A percentile compares a stretch with the other conserved stretches of the same genome.
Evolutionary conservation across 176 grass and related monocot genomes (phyloP).

Genomic region (Dactylis glomerata): DNA sequence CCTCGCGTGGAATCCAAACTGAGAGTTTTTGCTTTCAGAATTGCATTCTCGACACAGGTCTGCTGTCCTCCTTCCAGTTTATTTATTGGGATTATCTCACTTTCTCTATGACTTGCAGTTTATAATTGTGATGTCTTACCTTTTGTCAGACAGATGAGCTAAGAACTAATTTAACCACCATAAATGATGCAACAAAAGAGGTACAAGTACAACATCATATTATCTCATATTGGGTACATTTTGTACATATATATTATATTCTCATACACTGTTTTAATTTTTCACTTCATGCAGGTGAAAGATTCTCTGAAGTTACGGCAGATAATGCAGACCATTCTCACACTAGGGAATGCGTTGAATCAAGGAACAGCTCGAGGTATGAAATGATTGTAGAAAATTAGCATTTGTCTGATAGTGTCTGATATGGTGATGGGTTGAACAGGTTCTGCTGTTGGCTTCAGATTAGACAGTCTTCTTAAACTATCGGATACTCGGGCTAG

Average conservation of each 20-base stretch:
- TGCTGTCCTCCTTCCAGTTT: not conserved
- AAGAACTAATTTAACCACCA: constrained; percentile 70
- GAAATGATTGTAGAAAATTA: constrained; percentile 21
- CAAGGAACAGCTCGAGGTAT: constrained; percentile 81
- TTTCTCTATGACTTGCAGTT: constrained; percentile 17
- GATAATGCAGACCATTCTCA: constrained; percentile 98
- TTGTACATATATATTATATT: not conserved
- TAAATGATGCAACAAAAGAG: constrained; percentile 90
- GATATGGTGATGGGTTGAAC: constrained; percentile 25
- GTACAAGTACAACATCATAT: constrained; percentile 41
- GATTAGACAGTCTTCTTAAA: constrained; percentile 96
- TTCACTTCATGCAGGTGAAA: constrained; percentile 52
- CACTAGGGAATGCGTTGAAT: constrained; percentile 93
- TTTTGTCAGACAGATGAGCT: constrained; percentile 73
- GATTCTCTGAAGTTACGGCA: constrained; percentile 76
- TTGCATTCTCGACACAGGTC: constrained; percentile 89
- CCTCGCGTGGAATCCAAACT: constrained; percentile 96
- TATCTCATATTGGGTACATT: not conserved
- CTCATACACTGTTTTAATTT: constrained; percentile 12
- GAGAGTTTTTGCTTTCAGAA: constrained; percentile 94
- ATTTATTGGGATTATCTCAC: not conserved
- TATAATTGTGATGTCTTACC: constrained; percentile 5
- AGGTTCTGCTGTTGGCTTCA: constrained; percentile 98
- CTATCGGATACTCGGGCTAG: constrained; percentile 88
- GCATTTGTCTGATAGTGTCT: constrained; percentile 18